A percentile compares a stretch with the other conserved stretches of the same genome.
Conservation (phyloP, 2,329 filamentous ascomycete genomes). For the Rasamsonia emersonii region DNA sequence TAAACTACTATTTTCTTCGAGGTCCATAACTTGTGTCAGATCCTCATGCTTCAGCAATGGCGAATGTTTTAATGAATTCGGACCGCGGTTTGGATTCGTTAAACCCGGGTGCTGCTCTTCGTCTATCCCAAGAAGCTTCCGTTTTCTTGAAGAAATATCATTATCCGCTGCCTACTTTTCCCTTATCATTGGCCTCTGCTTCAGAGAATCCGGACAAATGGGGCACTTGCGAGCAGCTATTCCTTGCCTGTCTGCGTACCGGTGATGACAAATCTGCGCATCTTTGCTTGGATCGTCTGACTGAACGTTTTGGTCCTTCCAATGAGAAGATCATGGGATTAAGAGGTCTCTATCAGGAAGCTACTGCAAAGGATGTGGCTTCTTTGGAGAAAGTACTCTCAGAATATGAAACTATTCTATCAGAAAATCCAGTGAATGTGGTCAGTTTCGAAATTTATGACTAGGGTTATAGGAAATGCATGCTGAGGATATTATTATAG, state of each 20-base stretch:
- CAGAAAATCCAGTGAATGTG: constrained; percentile 68
- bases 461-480: constrained; percentile 3
- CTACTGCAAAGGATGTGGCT: constrained; percentile 57
- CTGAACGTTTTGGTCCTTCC: constrained; percentile 67
- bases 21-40: constrained; percentile 1
- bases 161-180: constrained; percentile 30
- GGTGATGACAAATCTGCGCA: constrained; percentile 73
- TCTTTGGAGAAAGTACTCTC: constrained; percentile 62
- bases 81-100: constrained; percentile 11
- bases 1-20: too few relatives aligned
- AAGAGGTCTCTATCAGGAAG: constrained; percentile 75
- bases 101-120: constrained; percentile 40
- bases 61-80: constrained; percentile 2
- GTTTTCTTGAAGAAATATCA: constrained; percentile 24
- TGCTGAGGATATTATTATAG: constrained; percentile 39
- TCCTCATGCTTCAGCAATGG: constrained; percentile 1
- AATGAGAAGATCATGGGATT: constrained; percentile 85
- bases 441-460: constrained; percentile 42
- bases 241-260: constrained; percentile 74
- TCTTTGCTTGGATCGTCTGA: constrained; percentile 65
- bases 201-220: constrained; percentile 71
- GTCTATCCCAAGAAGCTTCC: constrained; percentile 35
- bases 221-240: constrained; percentile 76
- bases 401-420: constrained; percentile 68
- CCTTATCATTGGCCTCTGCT: constrained; percentile 41